Evolutionary conservation across 805 yeast species (phyloP), one percentile per base, ranked within the genome.

Genomic region (Dipodascopsis uninucleata): DNA sequence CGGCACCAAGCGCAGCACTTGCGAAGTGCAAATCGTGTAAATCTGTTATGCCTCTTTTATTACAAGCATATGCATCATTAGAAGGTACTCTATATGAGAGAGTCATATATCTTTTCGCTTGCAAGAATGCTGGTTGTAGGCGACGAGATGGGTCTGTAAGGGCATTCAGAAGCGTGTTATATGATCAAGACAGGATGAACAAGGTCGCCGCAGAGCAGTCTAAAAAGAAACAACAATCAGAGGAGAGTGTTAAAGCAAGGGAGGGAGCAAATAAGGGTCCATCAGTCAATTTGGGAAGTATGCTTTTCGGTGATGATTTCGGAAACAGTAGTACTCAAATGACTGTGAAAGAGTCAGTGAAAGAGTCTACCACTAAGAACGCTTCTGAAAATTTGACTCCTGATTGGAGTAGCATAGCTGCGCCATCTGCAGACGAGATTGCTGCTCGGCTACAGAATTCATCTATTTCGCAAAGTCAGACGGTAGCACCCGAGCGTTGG

Each of bases 11-110:
- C 1, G 17, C 48, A 0, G 74, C 72, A 3, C 61, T 77, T 16
- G 58, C 82, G 5, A 61, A 65, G 28, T 93, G 98, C 68, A 76
- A 74, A 37, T 75, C 74, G 42, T 93, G 98, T 67, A 66, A 65
- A 1, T 62, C 69, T 7, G 66, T 70, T 12, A 73, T 87, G 81
- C 77, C 83, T 10, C 65, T 90, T 36, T 68, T 89, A 24, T 64
- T 82, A 1, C 97, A 93, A 61, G 82, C 90, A 1, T 82, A 75
- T 64, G 82, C 95, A 0, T 94, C 95, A 1, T 64, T 89, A 32
- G 85, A 80, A 26, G 75, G 75, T 28, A 71, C 81, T 8, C 69
- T 78, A 32, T 87, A 89, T 60, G 96, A 86, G 58, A 76, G 98
- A 48, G 79, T 79, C 2, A 64, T 93, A 14, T 93, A 90, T 59